phyloP scores from a whole-genome alignment of 129 eudicot species.

The Escallonia rubra region DNA sequence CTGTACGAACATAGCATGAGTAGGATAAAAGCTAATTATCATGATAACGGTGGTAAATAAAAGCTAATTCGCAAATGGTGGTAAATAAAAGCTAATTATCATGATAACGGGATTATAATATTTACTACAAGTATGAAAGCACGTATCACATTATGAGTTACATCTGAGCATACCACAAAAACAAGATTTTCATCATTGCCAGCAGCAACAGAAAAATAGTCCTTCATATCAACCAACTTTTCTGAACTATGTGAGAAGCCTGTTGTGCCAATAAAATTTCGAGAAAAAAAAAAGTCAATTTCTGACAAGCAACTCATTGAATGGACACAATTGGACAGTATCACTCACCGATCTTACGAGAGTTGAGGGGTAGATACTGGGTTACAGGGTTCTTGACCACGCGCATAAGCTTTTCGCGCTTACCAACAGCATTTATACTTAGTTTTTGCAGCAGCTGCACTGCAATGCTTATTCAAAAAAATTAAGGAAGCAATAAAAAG shows the following conservation, averaged over 20 bases:
- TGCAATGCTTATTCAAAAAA: slow-evolving; percentile 25
- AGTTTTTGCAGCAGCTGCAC: slow-evolving; percentile 90
- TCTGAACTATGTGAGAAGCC: slow-evolving; percentile 97
- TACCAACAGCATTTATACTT: slow-evolving; percentile 79
- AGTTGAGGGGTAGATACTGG: slow-evolving; percentile 74
- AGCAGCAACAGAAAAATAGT: slow-evolving; percentile 52
- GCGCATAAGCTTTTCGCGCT: slow-evolving; percentile 81
- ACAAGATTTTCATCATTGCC: slow-evolving; percentile 63
- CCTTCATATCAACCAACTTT: slow-evolving; percentile 75
- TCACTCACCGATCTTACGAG: slow-evolving; percentile 71
- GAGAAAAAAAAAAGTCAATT: background rate
- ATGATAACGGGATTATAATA: no score
- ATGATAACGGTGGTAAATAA: no score
- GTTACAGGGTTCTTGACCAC: slow-evolving; percentile 91
- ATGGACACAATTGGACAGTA: background rate
- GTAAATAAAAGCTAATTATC: no score
- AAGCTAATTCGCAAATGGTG: no score
- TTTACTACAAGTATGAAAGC: background rate
- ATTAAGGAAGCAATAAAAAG: background rate
- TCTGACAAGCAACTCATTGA: background rate
- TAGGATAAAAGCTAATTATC: no score
- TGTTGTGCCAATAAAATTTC: slow-evolving; percentile 22
- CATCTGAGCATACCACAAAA: slow-evolving; percentile 67
- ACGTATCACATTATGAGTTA: background rate
- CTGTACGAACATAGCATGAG: slow-evolving; percentile 30